Base-by-base conservation (phyloP, 495 filamentous ascomycete species). In the Tuber calosporum region DNA sequence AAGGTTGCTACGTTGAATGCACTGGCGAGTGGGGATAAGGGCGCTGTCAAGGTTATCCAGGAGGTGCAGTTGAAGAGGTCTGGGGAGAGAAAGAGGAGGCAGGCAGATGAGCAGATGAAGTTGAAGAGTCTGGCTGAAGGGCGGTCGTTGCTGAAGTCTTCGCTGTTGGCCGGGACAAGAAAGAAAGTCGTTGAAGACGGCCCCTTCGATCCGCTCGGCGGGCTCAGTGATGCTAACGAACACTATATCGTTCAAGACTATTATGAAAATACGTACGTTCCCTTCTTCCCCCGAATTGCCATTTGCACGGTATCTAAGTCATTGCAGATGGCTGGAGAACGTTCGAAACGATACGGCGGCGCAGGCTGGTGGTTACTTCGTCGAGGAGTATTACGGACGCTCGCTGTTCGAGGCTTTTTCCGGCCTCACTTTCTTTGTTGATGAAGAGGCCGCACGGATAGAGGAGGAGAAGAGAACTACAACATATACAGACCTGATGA, bases 161-260 rank as follows among this genome's bases (percentile, higher is more conserved):
- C 85, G 69, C 80, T 88, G 74, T 84, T 87, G 53, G 83, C 82
- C 69, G 71, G 91, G 74, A 80, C 84, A 70, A 73, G 85, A 74
- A 83, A 84, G 72, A 85, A 83, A 22, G 86, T 88, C 1, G 85
- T 86, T 69, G 86, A 86, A n/a, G 89, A 91, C 79, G 89, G 90
- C 74, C 89, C 91, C 2, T 97, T 95, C 82, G 94, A 98, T 86
- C 91, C 94, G 2, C 95, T 97, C 80, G 92, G 89, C 8, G 94
- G 92, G 0, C 77, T 92, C 71, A 86, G 87, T 30, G 87, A 92
- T 69, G 84, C 85, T 75, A 88, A 88, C 42, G 86, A 91, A 78
- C 89, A 93, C 79, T 95, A 90, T 80, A 83, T 86, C 26, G 78
- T 94, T n/a, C 87, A 87, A 78, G 83, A 87, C 36, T 83, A 86